Conservation (phyloP, 148 eudicot species). For the Gaultheria prostrata region DNA sequence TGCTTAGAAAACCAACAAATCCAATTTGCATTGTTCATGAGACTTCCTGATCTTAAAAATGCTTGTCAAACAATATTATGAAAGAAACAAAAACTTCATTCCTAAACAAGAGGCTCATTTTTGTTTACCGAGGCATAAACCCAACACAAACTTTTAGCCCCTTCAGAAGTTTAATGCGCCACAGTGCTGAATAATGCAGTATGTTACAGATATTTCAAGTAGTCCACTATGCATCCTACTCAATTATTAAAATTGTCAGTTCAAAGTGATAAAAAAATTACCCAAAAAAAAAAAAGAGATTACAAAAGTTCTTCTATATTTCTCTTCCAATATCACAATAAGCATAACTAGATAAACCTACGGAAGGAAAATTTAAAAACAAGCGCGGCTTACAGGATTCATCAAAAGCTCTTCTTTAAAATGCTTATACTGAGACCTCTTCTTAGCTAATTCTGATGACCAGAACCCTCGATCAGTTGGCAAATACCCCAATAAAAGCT, state of each 20-base stretch:
- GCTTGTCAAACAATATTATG: not conserved
- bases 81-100: not conserved
- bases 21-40: not conserved
- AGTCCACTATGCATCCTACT: too few relatives aligned
- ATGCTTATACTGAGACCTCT: conserved; percentile 78
- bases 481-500: conserved; percentile 84
- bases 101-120: not conserved
- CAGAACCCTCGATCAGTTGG: conserved; percentile 73
- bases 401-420: conserved; percentile 91
- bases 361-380: not conserved
- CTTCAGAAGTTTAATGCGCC: not conserved
- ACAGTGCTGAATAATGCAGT: not conserved
- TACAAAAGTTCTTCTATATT: not conserved
- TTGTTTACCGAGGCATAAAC: not conserved
- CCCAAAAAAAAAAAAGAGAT: too few relatives aligned
- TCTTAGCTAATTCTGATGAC: conserved; percentile 84
- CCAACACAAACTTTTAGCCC: not conserved
- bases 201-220: not conserved
- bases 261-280: too few relatives aligned
- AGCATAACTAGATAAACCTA: not conserved
- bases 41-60: not conserved
- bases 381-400: conserved; percentile 72
- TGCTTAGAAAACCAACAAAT: not conserved
- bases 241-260: not conserved
- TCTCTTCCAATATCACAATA: not conserved